Evolutionary conservation across 2,329 filamentous ascomycete species (phyloP), one percentile per base, ranked within the genome.

Genomic region (Fusarium chaquense): DNA sequence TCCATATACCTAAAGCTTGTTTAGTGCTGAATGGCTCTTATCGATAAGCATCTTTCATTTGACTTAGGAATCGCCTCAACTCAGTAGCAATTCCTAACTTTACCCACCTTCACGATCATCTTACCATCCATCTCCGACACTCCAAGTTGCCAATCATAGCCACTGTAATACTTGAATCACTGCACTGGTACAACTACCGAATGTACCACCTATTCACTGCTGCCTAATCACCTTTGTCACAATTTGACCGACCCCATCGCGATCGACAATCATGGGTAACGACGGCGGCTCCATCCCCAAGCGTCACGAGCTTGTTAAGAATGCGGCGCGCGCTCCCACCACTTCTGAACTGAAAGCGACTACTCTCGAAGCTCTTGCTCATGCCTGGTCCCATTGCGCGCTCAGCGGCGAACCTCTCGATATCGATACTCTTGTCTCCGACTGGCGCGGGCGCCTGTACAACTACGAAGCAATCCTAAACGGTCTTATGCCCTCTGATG

Each of bases 211-310:
- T 38, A 28, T 18, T 22, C 41, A 18, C 53, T 8, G 18, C n/a
- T 16, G n/a, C 40, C 18, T 49, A 45, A 24, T 11, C 40, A n/a
- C 24, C 32, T 8, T 35, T 46, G 40, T 56, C 30, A 50, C 7
- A 46, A 46, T 9, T n/a, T 28, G 13, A 38, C 22, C 33, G 24
- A 33, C 44, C 32, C 33, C 10, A 44, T 43, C 65, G 18, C 52
- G 12, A 46, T n/a, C 59, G 36, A 24, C n/a, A 69, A 77, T 54
- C 74, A 98, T 99, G 96, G 96, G 96, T 78, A 99, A 99, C 83
- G 96, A 99, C 79, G 96, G 96, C 73, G 96, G 96, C 78, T 95
- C 93, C 73, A 99, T 99, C 73, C 96, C 96, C 7, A 98, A 92
- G 69, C 93, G 97, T 33, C 92, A 94, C 76, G 97, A 99, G 81